Evolutionary conservation across 1,284 basidiomycete species (phyloP).

Genomic region (Ganoderma boninense): DNA sequence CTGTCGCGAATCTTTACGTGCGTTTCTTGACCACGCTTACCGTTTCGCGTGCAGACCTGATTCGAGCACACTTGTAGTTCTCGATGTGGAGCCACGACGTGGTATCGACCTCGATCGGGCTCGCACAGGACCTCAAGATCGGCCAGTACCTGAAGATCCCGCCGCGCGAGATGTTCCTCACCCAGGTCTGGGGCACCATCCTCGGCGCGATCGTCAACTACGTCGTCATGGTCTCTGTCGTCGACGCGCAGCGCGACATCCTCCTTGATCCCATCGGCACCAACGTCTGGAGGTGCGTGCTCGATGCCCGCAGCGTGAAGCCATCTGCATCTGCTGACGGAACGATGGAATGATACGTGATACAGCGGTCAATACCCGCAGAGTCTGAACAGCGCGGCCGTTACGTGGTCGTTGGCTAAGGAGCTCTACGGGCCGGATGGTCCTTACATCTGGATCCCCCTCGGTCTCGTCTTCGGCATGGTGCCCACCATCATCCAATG

Average conservation of each 20-base stretch:
- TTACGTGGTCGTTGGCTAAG: constrained; percentile 72
- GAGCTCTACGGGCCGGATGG: constrained; percentile 61
- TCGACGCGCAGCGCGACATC: constrained; percentile 59
- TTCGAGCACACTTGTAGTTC: constrained; percentile 48
- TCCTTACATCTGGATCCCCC: constrained; percentile 62
- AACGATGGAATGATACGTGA: not conserved
- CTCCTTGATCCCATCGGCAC: constrained; percentile 61
- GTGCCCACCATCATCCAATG: constrained; percentile 59
- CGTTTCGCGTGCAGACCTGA: constrained; percentile 16
- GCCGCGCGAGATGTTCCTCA: constrained; percentile 73
- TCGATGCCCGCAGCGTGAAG: not conserved
- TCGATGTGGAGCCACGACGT: constrained; percentile 73
- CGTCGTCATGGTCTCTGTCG: constrained; percentile 63
- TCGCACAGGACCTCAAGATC: constrained; percentile 55
- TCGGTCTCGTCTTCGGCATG: constrained; percentile 61
- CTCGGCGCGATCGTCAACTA: constrained; percentile 55
- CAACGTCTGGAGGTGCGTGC: constrained; percentile 56
- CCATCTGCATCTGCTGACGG: too few relatives aligned
- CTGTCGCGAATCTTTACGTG: constrained; percentile 73
- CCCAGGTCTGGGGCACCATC: constrained; percentile 73
- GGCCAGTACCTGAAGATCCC: constrained; percentile 84
- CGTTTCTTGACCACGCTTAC: constrained; percentile 30
- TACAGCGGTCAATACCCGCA: constrained; percentile 37
- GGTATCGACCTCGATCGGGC: constrained; percentile 56
- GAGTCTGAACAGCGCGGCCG: constrained; percentile 62